A percentile compares a stretch with the other conserved stretches of the same genome.
phyloP scores from a whole-genome alignment of 306 rosid species.

The Citrullus amarus region DNA sequence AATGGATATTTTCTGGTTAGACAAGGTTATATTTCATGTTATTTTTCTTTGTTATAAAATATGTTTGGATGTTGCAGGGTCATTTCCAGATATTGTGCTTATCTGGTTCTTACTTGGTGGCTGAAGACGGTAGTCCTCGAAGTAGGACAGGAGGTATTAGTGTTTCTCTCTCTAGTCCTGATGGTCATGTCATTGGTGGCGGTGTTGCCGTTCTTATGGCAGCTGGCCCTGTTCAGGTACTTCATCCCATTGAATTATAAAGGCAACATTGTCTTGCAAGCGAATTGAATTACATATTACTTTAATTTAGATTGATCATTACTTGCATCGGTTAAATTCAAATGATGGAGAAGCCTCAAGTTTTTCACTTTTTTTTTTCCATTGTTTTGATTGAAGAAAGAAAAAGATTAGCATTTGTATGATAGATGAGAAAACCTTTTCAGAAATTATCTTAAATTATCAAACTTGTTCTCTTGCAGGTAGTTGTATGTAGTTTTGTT shows the following conservation, averaged over 20 bases:
- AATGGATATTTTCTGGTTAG: not conserved
- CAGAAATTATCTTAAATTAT: not conserved
- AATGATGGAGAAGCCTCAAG: not conserved
- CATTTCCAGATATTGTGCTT: slow-evolving; percentile 78
- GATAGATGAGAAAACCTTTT: not conserved
- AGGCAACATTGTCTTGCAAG: not conserved
- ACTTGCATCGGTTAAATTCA: not conserved
- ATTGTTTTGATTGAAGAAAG: not conserved
- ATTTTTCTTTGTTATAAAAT: not conserved
- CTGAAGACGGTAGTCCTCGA: slow-evolving; percentile 85
- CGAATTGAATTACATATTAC: not conserved
- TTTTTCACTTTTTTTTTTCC: not conserved
- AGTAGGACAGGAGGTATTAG: slow-evolving; percentile 77
- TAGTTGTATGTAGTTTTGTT: slow-evolving; percentile 78
- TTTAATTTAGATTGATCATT: not conserved
- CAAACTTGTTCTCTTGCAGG: slow-evolving; percentile 32
- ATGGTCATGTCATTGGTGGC: slow-evolving; percentile 85
- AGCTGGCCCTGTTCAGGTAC: slow-evolving; percentile 88
- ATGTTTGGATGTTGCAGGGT: slow-evolving; percentile 42
- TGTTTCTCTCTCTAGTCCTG: slow-evolving; percentile 72
- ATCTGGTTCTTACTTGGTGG: slow-evolving; percentile 95
- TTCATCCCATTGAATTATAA: not conserved
- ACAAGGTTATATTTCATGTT: not conserved
- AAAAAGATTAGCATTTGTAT: not conserved
- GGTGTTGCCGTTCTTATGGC: slow-evolving; percentile 66